phyloP scores from a whole-genome alignment of 768 basidiomycete genomes.

The Rhodosporidiobolus sp. region DNA sequence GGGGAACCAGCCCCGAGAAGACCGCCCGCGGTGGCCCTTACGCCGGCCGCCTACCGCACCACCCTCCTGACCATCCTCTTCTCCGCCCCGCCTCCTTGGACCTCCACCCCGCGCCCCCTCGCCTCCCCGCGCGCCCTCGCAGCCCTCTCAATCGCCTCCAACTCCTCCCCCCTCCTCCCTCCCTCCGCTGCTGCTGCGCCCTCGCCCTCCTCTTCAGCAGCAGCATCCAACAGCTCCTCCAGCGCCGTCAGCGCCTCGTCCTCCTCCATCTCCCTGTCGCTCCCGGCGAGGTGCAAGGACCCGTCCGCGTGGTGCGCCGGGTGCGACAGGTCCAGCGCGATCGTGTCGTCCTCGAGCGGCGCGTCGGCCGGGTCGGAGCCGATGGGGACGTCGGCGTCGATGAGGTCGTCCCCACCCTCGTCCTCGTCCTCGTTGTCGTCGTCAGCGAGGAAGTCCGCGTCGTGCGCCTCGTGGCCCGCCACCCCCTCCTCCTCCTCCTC shows the following conservation, averaged over 20 bases:
- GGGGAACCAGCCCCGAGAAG: not conserved
- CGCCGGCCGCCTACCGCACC: not conserved
- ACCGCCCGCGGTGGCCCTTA: too few relatives aligned
- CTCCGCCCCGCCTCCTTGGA: not conserved
- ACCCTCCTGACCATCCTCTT: not conserved
- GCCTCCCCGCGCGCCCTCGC: not conserved
- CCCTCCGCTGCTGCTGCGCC: not conserved
- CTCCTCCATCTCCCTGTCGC: slow-evolving; percentile 3
- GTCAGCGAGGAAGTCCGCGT: not conserved
- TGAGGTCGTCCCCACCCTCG: not conserved
- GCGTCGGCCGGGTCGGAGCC: not conserved
- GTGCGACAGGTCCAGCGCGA: not conserved
- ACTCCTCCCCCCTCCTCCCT: slow-evolving; percentile 8
- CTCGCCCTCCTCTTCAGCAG: not conserved
- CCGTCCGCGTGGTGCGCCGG: slow-evolving; percentile 1
- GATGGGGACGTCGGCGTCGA: not conserved
- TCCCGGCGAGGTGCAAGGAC: not conserved
- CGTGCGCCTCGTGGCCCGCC: not conserved
- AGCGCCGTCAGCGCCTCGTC: not conserved
- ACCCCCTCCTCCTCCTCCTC: not conserved
- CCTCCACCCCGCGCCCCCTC: not conserved
- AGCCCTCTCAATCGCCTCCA: slow-evolving; percentile 12
- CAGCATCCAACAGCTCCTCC: slow-evolving; percentile 3
- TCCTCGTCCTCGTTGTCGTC: not conserved
- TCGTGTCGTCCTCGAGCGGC: too few relatives aligned